Conservation (phyloP, 805 yeast species). For the Wickerhamiella qilinensis region DNA sequence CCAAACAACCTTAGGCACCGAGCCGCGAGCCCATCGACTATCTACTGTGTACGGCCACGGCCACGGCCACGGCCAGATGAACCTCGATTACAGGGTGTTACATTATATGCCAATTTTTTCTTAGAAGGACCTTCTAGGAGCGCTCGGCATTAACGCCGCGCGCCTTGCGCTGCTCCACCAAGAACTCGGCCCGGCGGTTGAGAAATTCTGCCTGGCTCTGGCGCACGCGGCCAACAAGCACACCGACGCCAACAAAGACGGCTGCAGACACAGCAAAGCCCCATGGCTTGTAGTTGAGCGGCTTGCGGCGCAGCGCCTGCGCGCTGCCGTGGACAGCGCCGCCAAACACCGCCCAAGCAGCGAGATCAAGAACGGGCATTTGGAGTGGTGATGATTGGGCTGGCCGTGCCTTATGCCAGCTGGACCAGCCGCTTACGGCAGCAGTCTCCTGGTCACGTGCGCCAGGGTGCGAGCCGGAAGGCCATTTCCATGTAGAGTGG, state of each 20-base stretch:
- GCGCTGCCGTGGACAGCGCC: constrained; percentile 18
- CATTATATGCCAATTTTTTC: no score
- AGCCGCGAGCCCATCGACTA: no score
- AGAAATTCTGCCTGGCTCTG: constrained; percentile 17
- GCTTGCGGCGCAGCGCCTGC: constrained; percentile 22
- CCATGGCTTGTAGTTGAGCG: constrained; percentile 20
- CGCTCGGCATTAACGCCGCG: constrained; percentile 18
- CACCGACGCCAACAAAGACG: constrained; percentile 21
- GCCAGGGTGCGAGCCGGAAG: no score
- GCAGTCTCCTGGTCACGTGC: no score
- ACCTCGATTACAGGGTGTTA: no score
- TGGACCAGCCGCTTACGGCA: no score
- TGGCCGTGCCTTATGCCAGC: no score
- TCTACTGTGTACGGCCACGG: no score
- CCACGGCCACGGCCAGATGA: no score
- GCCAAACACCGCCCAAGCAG: constrained; percentile 16
- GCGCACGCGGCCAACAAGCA: constrained; percentile 17
- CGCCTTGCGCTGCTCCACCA: constrained; percentile 16
- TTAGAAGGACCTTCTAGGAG: no score
- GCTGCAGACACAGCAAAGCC: constrained; percentile 20
- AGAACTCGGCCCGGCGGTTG: constrained; percentile 15
- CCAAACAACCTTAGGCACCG: no score
- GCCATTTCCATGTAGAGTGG: no score
- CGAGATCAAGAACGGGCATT: constrained; percentile 13
- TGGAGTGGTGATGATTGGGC: background rate